A percentile compares a stretch with the other conserved stretches of the same genome.
phyloP scores from a whole-genome alignment of 371 early-diverging fungal genomes.

The Entomophthora muscae region DNA sequence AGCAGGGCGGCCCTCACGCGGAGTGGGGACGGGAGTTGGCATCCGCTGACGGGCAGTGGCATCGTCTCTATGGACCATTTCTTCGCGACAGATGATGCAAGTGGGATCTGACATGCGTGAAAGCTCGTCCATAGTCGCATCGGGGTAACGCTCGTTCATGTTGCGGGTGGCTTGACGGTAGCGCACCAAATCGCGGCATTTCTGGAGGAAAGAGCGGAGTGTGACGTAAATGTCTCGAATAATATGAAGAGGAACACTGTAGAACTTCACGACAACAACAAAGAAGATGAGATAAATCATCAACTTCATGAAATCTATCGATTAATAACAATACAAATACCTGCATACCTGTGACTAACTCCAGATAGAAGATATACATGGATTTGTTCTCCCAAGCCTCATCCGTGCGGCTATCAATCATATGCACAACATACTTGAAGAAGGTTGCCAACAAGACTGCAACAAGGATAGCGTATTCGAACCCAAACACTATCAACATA shows the following conservation, averaged over 20 bases:
- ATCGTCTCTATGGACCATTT: constrained; percentile 37
- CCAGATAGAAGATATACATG: constrained; percentile 74
- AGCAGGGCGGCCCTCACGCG: constrained; percentile 13
- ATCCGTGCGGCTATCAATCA: constrained; percentile 59
- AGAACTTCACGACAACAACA: constrained; percentile 53
- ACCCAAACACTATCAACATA: constrained; percentile 92
- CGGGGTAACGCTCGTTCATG: constrained; percentile 87
- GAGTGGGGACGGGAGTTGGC: too few relatives aligned
- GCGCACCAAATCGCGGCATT: constrained; percentile 68
- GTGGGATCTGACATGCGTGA: constrained; percentile 57
- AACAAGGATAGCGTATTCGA: constrained; percentile 82
- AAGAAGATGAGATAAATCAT: constrained; percentile 75
- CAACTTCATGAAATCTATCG: constrained; percentile 69
- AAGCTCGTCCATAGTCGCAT: constrained; percentile 69
- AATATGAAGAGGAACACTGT: constrained; percentile 82
- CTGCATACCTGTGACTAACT: constrained; percentile 47
- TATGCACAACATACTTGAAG: constrained; percentile 68
- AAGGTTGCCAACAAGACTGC: constrained; percentile 46
- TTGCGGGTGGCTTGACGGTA: constrained; percentile 85
- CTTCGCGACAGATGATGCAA: constrained; percentile 94
- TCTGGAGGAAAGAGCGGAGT: constrained; percentile 67
- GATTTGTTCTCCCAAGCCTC: constrained; percentile 90
- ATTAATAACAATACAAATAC: neutral
- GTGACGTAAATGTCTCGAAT: constrained; percentile 91
- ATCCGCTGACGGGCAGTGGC: constrained; percentile 3